Conservation (phyloP, 225 moss, liverwort and hornwort genomes). For the Ulota crispa region DNA sequence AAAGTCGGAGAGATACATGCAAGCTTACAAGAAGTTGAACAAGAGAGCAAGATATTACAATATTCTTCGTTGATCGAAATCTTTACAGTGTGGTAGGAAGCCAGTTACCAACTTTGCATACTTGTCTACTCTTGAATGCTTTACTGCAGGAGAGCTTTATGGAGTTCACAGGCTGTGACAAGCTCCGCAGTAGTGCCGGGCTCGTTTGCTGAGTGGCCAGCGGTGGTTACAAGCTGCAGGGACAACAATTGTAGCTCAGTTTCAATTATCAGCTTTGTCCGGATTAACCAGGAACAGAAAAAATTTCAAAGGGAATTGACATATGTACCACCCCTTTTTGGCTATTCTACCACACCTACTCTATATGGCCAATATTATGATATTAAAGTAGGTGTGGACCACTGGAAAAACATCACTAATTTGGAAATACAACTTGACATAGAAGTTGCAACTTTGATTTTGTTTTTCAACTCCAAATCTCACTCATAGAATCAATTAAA, state of each 20-base stretch:
- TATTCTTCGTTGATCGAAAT: slow-evolving; percentile 1
- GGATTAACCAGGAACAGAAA: not conserved
- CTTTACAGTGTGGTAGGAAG: not conserved
- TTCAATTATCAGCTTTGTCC: not conserved
- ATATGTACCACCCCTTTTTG: no score
- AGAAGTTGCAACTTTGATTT: no score
- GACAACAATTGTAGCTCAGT: slow-evolving; percentile 4
- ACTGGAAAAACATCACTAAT: no score
- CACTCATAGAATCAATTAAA: no score
- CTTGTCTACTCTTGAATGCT: not conserved
- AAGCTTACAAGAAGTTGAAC: not conserved
- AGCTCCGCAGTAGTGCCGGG: slow-evolving; percentile 65
- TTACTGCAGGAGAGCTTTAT: slow-evolving; percentile 45
- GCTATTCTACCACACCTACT: no score
- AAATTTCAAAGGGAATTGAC: not conserved
- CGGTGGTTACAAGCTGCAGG: slow-evolving; percentile 65
- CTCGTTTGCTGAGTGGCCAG: slow-evolving; percentile 94
- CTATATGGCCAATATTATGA: no score
- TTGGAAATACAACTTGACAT: no score
- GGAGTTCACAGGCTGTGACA: slow-evolving; percentile 77
- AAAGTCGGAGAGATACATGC: not conserved
- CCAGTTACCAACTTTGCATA: not conserved
- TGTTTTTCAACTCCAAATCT: no score
- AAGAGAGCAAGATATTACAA: no score
- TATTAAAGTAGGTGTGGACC: no score